A percentile compares a stretch with the other conserved stretches of the same genome.
These are phyloP conservation scores for Pseudofabraea citricarpa DNA, from an alignment of 2,329 filamentous ascomycete species.

Conservation along the genomic window DNA sequence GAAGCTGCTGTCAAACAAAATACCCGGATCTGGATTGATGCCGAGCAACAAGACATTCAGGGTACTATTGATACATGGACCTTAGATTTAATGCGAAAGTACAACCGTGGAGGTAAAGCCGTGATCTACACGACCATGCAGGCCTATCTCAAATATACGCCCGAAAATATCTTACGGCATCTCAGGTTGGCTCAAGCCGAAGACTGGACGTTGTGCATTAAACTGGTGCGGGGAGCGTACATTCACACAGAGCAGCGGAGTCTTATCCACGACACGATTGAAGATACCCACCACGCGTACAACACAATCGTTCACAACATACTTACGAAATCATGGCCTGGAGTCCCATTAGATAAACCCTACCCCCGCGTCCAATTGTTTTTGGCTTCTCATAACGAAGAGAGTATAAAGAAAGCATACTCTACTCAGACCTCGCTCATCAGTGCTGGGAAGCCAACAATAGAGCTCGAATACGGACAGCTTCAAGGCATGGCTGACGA, in stretches of 20 bases:
- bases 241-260: conserved; percentile 41
- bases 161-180: conserved; percentile 38
- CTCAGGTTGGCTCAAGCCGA: conserved; percentile 38
- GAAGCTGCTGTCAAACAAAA: conserved; percentile 15
- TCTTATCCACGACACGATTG: conserved; percentile 40
- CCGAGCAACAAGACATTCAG: conserved; percentile 49
- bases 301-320: conserved; percentile 46
- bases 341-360: conserved; percentile 10
- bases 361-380: conserved; percentile 47
- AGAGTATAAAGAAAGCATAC: conserved; percentile 56
- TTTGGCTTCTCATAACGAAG: conserved; percentile 75
- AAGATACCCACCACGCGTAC: conserved; percentile 45
- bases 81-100: conserved; percentile 46
- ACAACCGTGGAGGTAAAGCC: conserved; percentile 38
- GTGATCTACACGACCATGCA: conserved; percentile 47
- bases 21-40: conserved; percentile 45
- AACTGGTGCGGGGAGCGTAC: conserved; percentile 49
- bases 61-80: conserved; percentile 46
- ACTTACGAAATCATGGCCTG: conserved; percentile 36
- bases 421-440: conserved; percentile 39
- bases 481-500: conserved; percentile 94
- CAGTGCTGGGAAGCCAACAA: conserved; percentile 31
- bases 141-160: conserved; percentile 45
- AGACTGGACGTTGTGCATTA: conserved; percentile 45
- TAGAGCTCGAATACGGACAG: conserved; percentile 61